Percentiles rank a stretch among this genome's conserved stretches.
phyloP scores from a whole-genome alignment of 495 filamentous ascomycete species.

The Aspergillus haitiensis region DNA sequence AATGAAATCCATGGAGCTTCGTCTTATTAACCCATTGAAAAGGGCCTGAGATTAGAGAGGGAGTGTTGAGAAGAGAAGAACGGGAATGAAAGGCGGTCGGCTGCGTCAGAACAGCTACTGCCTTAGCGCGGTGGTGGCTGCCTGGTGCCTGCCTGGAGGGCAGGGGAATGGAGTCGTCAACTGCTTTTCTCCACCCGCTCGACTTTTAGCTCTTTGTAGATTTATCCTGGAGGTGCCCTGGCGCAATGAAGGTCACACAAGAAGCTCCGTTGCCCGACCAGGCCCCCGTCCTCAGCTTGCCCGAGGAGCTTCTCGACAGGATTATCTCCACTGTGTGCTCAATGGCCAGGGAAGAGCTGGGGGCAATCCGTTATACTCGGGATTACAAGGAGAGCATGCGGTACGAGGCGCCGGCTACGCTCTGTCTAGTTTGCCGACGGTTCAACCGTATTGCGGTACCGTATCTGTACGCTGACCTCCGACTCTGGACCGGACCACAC shows the following conservation, averaged over 20 bases:
- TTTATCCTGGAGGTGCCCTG: background rate
- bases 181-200: no score
- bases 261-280: background rate
- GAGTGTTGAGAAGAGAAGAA: no score
- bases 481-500: background rate
- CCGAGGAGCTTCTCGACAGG: conserved; percentile 7
- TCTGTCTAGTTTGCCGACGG: conserved; percentile 8
- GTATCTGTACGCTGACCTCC: conserved; percentile 9
- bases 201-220: no score
- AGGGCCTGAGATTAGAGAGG: no score
- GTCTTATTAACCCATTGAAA: no score
- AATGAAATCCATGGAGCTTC: no score
- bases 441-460: background rate
- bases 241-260: background rate
- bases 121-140: no score
- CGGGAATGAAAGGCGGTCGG: no score
- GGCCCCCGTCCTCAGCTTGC: background rate
- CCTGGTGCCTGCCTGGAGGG: no score
- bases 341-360: background rate
- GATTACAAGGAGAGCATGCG: background rate
- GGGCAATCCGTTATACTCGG: background rate
- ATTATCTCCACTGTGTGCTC: conserved; percentile 3
- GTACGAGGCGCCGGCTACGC: background rate
- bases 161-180: no score
- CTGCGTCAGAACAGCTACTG: no score